Conservation (phyloP, 2,329 filamentous ascomycete genomes). For the Neurospora sp. region DNA sequence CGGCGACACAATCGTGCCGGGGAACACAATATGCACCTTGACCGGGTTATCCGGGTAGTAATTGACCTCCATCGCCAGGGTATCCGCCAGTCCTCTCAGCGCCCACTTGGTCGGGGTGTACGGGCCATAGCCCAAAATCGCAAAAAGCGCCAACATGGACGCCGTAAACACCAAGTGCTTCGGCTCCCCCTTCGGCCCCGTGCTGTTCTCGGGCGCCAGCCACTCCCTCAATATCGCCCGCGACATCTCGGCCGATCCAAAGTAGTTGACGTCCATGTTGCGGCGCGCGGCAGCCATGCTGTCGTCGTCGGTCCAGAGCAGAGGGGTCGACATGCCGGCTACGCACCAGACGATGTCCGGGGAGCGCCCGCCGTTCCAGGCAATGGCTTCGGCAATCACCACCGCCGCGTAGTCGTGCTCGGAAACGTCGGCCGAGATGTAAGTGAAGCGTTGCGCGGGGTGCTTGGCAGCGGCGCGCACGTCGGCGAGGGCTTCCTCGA, state of each 20-base stretch:
- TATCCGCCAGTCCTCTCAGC: conserved; percentile 73
- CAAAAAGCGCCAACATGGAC: conserved; percentile 64
- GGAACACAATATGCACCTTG: conserved; percentile 71
- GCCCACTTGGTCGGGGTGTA: conserved; percentile 84
- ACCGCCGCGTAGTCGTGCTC: conserved; percentile 57
- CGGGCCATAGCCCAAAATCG: conserved; percentile 70
- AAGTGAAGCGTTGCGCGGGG: conserved; percentile 68
- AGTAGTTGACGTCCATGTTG: conserved; percentile 93
- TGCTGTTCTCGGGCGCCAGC: conserved; percentile 43
- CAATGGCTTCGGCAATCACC: conserved; percentile 60
- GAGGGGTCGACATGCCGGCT: conserved; percentile 65
- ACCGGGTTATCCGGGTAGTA: conserved; percentile 68
- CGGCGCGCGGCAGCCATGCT: conserved; percentile 54
- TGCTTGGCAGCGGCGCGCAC: conserved; percentile 58
- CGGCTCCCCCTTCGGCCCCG: conserved; percentile 36
- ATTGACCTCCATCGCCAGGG: conserved; percentile 71
- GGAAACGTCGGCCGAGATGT: conserved; percentile 75
- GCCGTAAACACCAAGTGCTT: conserved; percentile 84
- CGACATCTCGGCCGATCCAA: conserved; percentile 75
- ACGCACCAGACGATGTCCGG: conserved; percentile 90
- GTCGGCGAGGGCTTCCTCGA: conserved; percentile 57
- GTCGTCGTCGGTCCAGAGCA: conserved; percentile 72
- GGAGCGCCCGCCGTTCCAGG: conserved; percentile 65
- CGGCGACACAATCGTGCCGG: conserved; percentile 71
- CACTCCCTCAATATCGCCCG: conserved; percentile 70